Conservation (phyloP, 805 yeast genomes). For the Isabelozyma heimii region DNA sequence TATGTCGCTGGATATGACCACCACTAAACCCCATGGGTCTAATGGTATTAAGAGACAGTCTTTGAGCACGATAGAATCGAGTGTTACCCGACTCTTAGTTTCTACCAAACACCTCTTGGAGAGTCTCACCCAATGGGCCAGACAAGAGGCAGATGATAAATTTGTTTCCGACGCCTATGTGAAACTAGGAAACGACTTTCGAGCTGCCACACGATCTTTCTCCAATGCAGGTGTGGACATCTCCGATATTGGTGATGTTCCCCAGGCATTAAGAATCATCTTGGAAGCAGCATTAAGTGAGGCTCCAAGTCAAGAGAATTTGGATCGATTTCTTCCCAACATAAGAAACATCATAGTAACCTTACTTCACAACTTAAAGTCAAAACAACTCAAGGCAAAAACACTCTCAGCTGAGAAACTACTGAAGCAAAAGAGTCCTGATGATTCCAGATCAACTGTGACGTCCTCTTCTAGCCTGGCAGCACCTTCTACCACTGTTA, state of each 20-base stretch:
- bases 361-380: constrained; percentile 73
- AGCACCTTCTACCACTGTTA: not conserved
- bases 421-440: constrained; percentile 1
- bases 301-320: constrained; percentile 76
- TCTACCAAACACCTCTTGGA: constrained; percentile 89
- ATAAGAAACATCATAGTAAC: constrained; percentile 84
- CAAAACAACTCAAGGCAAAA: constrained; percentile 65
- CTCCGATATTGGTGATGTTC: constrained; percentile 86
- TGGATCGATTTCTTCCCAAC: constrained; percentile 77
- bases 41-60: constrained; percentile 18
- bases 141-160: constrained; percentile 70
- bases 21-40: not conserved
- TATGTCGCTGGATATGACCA: not conserved
- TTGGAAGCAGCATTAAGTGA: constrained; percentile 85
- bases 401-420: constrained; percentile 24
- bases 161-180: constrained; percentile 91
- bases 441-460: not conserved
- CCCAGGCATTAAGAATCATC: constrained; percentile 72
- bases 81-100: constrained; percentile 75
- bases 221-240: constrained; percentile 75
- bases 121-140: constrained; percentile 87
- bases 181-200: constrained; percentile 88
- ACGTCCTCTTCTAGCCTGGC: not conserved
- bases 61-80: constrained; percentile 62
- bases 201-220: constrained; percentile 80